Evolutionary conservation across 805 yeast genomes (phyloP), one percentile per base, ranked within the genome.

Genomic region (Spathaspora girioi): DNA sequence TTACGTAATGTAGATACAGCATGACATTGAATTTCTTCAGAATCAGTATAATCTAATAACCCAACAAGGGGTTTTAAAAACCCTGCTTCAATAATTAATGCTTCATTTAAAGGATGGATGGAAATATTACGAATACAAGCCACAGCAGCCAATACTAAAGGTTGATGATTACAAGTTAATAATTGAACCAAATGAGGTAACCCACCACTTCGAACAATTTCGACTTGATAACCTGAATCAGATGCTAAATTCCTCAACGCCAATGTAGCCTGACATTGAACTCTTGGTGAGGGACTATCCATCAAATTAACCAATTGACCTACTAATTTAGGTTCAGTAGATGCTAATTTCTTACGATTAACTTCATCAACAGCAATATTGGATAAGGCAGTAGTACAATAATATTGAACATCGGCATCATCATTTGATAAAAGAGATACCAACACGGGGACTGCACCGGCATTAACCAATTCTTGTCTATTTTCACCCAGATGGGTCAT

Each of bases 401-500:
- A 94, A 68, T 94, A 94, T 71, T 94, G 99, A 43, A 94, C 98
- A 67, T 94, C 99, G 1, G 97, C 88, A 67, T 94, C 99, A 26
- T 85, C 80, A 50, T 91, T 86, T 1, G 93, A 82, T 55, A 94
- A 76, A 55, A 94, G 74, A 10, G 96, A 84, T 12, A 94, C 98
- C 50, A 94, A 77, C 6, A 94, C 97, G 1, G 99, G 99, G 7
- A 94, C 96, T 17, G 98, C 97, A 44, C 98, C 99, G 2, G 99
- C 97, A 67, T 89, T 90, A 35, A 94, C 99, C 56, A 94, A 78
- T 69, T 94, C 98, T 66, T 88, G 93, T 71, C 99, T 85, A 69
- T 94, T 94, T 70, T 92, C 98, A 56, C 87, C 88, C 20, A 97
- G 89, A 67, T 94, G 99, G 38, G 99, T 94, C 99, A 94, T 94